Evolutionary conservation across 2,329 filamentous ascomycete genomes (phyloP).

Genomic region (Phialophora verrucosa): DNA sequence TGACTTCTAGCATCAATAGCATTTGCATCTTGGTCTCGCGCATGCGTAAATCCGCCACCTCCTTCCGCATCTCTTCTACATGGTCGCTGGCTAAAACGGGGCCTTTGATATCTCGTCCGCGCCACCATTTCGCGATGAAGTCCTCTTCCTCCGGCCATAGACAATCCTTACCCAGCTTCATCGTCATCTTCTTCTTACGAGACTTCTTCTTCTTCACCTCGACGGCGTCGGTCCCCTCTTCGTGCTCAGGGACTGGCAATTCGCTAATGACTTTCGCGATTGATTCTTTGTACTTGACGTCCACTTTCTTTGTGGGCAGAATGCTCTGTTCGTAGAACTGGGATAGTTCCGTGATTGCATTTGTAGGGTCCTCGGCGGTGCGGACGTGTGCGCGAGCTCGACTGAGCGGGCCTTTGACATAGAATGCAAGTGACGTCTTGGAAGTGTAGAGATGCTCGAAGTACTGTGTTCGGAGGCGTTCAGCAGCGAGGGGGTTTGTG

Average conservation of each 20-base stretch:
- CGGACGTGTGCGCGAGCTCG: constrained; percentile 52
- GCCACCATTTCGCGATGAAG: constrained; percentile 55
- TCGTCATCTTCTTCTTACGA: constrained; percentile 47
- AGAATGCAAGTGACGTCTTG: constrained; percentile 58
- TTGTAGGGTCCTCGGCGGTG: constrained; percentile 38
- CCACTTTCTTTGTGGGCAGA: constrained; percentile 54
- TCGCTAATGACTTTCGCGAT: constrained; percentile 49
- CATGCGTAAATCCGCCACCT: constrained; percentile 52
- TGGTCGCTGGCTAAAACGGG: constrained; percentile 1
- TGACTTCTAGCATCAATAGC: constrained; percentile 55
- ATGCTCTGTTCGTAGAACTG: constrained; percentile 52
- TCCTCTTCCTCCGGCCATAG: constrained; percentile 54
- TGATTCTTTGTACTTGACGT: constrained; percentile 55
- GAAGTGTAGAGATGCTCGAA: constrained; percentile 39
- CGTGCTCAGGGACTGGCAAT: constrained; percentile 36
- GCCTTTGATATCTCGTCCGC: constrained; percentile 42
- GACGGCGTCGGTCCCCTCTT: constrained; percentile 41
- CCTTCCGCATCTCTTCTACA: constrained; percentile 43
- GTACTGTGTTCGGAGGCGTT: constrained; percentile 37
- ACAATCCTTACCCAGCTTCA: constrained; percentile 54
- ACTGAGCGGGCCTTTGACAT: constrained; percentile 57
- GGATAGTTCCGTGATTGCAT: constrained; percentile 42
- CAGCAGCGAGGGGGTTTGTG: constrained; percentile 22
- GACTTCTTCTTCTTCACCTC: constrained; percentile 38
- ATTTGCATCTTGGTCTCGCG: constrained; percentile 58